These are phyloP conservation scores for Kodamaea kaohsiungensis DNA, from an alignment of 805 yeast genomes.

Conservation along the genomic window DNA sequence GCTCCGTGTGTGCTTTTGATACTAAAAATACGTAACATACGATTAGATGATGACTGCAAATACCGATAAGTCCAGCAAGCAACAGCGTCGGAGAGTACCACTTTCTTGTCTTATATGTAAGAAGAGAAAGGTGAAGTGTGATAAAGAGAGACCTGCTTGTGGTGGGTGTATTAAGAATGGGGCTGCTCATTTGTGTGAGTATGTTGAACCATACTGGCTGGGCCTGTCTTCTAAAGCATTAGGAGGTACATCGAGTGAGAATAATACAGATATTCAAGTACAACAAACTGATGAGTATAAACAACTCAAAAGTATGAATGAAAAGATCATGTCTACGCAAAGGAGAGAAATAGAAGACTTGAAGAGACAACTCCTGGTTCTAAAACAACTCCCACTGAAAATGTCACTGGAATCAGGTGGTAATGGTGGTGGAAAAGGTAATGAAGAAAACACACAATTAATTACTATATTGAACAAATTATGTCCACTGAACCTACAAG, in stretches of 20 bases:
- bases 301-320: conserved; percentile 18
- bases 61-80: conserved; percentile 11
- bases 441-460: not conserved
- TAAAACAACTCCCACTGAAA: conserved; percentile 13
- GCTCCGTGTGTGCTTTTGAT: not conserved
- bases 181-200: conserved; percentile 41
- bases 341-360: conserved; percentile 34
- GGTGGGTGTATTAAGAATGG: conserved; percentile 43
- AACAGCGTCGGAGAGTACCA: conserved; percentile 38
- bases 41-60: not conserved
- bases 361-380: conserved; percentile 26
- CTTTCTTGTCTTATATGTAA: conserved; percentile 42
- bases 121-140: conserved; percentile 45
- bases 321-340: conserved; percentile 26
- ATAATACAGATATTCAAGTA: not conserved
- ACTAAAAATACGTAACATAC: not conserved
- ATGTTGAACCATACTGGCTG: conserved; percentile 42
- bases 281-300: conserved; percentile 19
- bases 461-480: conserved; percentile 25
- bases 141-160: conserved; percentile 41
- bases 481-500: conserved; percentile 14
- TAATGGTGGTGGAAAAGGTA: not conserved
- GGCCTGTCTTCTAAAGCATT: not conserved
- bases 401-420: not conserved
- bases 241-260: not conserved